phyloP scores from a whole-genome alignment of 140 eudicot species.

The Senecio squalidus region DNA sequence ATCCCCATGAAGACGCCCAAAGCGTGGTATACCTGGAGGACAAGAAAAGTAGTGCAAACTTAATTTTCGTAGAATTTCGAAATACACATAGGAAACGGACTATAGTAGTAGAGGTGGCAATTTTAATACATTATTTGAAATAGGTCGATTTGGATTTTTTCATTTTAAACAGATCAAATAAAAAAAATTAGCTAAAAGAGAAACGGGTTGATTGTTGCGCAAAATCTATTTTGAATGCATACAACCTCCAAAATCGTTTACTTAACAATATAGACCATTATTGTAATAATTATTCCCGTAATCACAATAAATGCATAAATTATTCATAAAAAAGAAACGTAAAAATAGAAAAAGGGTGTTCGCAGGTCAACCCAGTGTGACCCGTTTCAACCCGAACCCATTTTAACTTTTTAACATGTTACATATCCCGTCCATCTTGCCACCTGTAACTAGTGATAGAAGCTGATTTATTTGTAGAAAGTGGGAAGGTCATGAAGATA shows the following conservation, averaged over 20 bases:
- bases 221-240: slow-evolving; percentile 2
- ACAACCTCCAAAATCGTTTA: neutral
- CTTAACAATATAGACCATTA: neutral
- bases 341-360: neutral
- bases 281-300: neutral
- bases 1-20: slow-evolving; percentile 95
- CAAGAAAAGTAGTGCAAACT: neutral
- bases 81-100: neutral
- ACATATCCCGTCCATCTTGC: neutral
- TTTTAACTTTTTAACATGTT: neutral
- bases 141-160: neutral
- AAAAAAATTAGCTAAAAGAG: neutral
- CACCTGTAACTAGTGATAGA: slow-evolving; percentile 8
- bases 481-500: slow-evolving; percentile 4
- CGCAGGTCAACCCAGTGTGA: neutral
- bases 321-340: neutral
- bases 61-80: neutral
- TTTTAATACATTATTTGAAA: neutral
- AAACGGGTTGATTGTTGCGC: neutral
- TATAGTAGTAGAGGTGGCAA: neutral
- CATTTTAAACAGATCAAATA: neutral
- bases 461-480: slow-evolving; percentile 13
- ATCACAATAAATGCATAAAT: neutral
- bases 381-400: neutral
- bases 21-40: slow-evolving; percentile 88